These are phyloP conservation scores for Fusarium devonianum DNA, from an alignment of 2,329 filamentous ascomycete genomes.

Conservation along the genomic window DNA sequence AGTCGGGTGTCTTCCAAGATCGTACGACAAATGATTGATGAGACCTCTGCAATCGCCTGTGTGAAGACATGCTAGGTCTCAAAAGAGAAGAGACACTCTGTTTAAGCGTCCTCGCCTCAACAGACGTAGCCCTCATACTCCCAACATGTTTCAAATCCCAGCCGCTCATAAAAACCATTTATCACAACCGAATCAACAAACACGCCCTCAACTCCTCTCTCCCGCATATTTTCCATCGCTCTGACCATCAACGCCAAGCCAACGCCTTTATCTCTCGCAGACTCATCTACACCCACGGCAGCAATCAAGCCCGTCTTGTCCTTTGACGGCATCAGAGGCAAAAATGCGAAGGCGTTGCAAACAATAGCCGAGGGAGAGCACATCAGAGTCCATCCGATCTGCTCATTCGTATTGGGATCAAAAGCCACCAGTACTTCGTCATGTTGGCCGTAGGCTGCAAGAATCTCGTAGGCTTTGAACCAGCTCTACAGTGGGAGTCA, in stretches of 20 bases:
- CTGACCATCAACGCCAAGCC: conserved; percentile 32
- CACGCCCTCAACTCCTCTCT: conserved; percentile 32
- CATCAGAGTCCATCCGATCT: conserved; percentile 40
- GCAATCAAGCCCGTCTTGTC: conserved; percentile 35
- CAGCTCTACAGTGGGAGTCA: conserved; percentile 22
- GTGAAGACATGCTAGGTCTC: too few species aligned
- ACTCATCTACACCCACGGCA: conserved; percentile 36
- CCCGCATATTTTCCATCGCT: conserved; percentile 31
- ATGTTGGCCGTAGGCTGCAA: conserved; percentile 26
- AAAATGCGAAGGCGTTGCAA: conserved; percentile 11
- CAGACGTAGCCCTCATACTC: conserved; percentile 24
- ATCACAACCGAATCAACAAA: conserved; percentile 34
- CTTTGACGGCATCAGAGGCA: conserved; percentile 28
- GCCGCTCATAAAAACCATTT: conserved; percentile 32
- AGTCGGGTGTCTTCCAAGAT: too few species aligned
- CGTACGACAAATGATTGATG: too few species aligned
- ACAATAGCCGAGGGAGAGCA: conserved; percentile 16
- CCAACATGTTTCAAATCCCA: conserved; percentile 27
- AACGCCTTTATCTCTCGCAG: conserved; percentile 28
- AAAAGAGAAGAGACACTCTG: too few species aligned
- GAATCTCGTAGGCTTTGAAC: conserved; percentile 20
- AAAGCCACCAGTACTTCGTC: conserved; percentile 36
- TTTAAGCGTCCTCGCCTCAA: not conserved
- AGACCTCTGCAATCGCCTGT: too few species aligned
- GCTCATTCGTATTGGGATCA: conserved; percentile 33